Evolutionary conservation across 345 rosid genomes (phyloP).

Genomic region (Eucalyptus marginata): DNA sequence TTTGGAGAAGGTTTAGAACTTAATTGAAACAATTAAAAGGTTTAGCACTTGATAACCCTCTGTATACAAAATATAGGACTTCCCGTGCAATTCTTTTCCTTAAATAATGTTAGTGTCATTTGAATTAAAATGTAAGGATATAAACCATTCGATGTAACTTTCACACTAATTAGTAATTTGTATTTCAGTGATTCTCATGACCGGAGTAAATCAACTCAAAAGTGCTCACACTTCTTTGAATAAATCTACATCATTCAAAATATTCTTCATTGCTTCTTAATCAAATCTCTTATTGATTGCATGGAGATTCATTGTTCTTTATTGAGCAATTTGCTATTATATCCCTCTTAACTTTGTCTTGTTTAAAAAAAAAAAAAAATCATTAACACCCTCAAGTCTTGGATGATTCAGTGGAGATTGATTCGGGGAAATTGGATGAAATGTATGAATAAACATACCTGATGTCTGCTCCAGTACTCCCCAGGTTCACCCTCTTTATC

Average conservation of each 20-base stretch:
- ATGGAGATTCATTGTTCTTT: not conserved
- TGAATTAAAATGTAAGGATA: not conserved
- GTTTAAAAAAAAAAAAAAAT: too few species aligned
- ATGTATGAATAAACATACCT: constrained; percentile 13
- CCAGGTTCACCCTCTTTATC: constrained; percentile 28
- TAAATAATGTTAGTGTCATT: not conserved
- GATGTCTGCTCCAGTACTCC: constrained; percentile 10
- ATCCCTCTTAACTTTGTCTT: not conserved
- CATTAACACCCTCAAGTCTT: not conserved
- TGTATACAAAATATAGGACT: not conserved
- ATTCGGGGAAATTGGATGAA: not conserved
- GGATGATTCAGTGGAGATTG: not conserved
- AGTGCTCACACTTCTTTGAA: not conserved
- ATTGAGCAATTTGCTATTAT: not conserved
- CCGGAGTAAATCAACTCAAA: not conserved
- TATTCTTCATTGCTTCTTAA: not conserved
- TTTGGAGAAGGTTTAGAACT: not conserved
- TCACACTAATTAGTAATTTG: not conserved
- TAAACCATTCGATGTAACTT: not conserved
- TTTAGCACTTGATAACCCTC: not conserved
- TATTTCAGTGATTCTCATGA: not conserved
- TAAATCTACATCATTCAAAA: not conserved
- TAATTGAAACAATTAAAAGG: not conserved
- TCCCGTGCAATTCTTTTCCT: not conserved
- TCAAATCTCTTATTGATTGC: not conserved